A percentile compares a stretch with the other conserved stretches of the same genome.
These are phyloP conservation scores for Penicillium sp. DNA, from an alignment of 2,329 filamentous ascomycete species.

Conservation along the genomic window DNA sequence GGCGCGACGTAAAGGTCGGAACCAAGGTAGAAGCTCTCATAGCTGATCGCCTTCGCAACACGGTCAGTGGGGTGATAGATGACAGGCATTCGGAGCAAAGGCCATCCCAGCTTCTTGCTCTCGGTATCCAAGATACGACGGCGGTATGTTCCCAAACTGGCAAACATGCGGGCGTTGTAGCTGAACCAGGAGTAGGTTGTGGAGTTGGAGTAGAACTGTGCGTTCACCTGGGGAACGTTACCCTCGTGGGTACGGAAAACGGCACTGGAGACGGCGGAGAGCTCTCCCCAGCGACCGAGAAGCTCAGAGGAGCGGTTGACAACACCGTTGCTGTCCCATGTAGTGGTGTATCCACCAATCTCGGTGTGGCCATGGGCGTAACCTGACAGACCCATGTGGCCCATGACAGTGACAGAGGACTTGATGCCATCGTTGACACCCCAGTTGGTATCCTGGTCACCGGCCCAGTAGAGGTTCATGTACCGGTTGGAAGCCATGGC, in stretches of 20 bases:
- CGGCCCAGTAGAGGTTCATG: constrained; percentile 44
- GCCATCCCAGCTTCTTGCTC: constrained; percentile 22
- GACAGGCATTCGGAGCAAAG: constrained; percentile 27
- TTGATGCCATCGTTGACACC: constrained; percentile 39
- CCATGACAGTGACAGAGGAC: constrained; percentile 35
- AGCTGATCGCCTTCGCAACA: constrained; percentile 23
- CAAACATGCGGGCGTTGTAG: constrained; percentile 40
- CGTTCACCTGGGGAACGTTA: constrained; percentile 39
- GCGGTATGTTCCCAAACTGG: constrained; percentile 35
- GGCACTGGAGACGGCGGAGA: constrained; percentile 35
- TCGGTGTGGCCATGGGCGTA: constrained; percentile 39
- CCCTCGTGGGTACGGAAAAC: constrained; percentile 43
- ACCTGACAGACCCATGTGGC: constrained; percentile 41
- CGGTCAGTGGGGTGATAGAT: constrained; percentile 23
- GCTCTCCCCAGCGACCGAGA: constrained; percentile 41
- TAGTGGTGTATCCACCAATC: constrained; percentile 41
- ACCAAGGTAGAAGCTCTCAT: constrained; percentile 26
- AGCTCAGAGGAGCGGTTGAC: constrained; percentile 39
- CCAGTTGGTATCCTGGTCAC: constrained; percentile 40
- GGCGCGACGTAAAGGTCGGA: constrained; percentile 26
- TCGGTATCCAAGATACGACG: constrained; percentile 31
- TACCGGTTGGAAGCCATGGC: constrained; percentile 33
- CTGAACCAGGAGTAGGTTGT: constrained; percentile 37
- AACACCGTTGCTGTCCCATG: constrained; percentile 26
- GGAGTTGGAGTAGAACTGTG: constrained; percentile 40